Base-by-base conservation (phyloP, 495 filamentous ascomycete genomes). In the Saxophila tyrrhenica region DNA sequence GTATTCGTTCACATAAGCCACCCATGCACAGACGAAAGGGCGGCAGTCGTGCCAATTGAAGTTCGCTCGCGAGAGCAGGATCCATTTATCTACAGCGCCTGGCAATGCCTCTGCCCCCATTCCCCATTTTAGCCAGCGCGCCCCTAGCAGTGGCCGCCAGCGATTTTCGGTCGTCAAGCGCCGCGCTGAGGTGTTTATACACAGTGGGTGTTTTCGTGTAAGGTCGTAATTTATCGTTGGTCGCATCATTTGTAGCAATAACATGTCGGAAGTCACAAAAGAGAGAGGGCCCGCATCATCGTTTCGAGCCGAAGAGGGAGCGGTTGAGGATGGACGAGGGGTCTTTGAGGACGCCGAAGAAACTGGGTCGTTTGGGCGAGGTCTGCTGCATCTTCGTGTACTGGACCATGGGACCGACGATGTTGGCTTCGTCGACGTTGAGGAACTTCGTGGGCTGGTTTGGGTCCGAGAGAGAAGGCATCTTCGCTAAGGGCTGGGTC, bases 351-450 rank as follows among this genome's bases (percentile, higher is more conserved):
- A 9, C 7, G 16, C 19, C 19, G 16, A 44, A n/a, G 17, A 44
- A 44, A n/a, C 41, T 17, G n/a, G 41, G 7, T 21, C 19, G 15
- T n/a, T 44, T 44, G 41, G 41, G 41, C 7, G 41, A 8, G 5
- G 41, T 3, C 17, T 44, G 41, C 19, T 44, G 41, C 22, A 68
- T 60, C 52, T 67, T 65, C 3, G 65, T 62, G 43, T 81, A 77
- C 48, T 82, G 77, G 13, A 81, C 79, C 90, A 96, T 96, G 2
- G 90, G 89, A 0, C 89, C 90, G 15, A 96, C 88, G 55, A 95
- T 92, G 64, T 94, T 88, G 51, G 87, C 82, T 60, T 95, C 88
- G 24, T 87, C 89, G 47, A 91, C 77, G 55, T 85, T 81, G 23
- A 86, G 87, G 59, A 95, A 95, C 69, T 95, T 95, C 47, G 79